These are phyloP conservation scores for Closterium sp. DNA, from an alignment of 139 green algal species.

Conservation along the genomic window DNA sequence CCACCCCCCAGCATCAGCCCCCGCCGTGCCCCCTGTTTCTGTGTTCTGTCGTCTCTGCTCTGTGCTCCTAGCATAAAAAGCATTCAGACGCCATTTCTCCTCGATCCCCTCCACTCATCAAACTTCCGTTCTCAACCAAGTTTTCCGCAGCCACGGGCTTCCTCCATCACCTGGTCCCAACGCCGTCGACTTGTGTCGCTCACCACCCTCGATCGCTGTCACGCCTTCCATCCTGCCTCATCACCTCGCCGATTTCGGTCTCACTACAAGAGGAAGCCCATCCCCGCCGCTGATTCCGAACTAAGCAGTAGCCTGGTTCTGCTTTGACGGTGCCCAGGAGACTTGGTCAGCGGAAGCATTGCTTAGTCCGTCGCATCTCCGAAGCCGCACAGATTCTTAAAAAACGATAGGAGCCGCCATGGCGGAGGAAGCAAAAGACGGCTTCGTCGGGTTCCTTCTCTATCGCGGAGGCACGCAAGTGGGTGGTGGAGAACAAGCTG, in stretches of 20 bases:
- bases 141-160: background rate
- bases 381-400: background rate
- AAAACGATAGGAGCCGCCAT: background rate
- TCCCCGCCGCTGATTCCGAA: background rate
- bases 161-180: background rate
- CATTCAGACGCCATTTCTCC: background rate
- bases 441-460: background rate
- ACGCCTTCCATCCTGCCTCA: background rate
- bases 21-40: too few species aligned
- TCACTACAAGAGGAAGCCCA: background rate
- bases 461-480: background rate
- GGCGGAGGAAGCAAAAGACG: background rate
- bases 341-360: too few species aligned
- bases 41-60: background rate
- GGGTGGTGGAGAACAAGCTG: background rate
- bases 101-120: background rate
- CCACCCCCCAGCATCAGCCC: background rate
- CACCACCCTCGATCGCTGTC: background rate
- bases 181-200: too few species aligned
- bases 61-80: background rate
- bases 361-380: background rate
- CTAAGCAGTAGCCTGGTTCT: too few species aligned
- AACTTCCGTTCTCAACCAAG: background rate
- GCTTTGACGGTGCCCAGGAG: too few species aligned
- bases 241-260: too few species aligned